A percentile compares a stretch with the other conserved stretches of the same genome.
phyloP scores from a whole-genome alignment of 78 protist species.

The Dictyostelium firmibasis region DNA sequence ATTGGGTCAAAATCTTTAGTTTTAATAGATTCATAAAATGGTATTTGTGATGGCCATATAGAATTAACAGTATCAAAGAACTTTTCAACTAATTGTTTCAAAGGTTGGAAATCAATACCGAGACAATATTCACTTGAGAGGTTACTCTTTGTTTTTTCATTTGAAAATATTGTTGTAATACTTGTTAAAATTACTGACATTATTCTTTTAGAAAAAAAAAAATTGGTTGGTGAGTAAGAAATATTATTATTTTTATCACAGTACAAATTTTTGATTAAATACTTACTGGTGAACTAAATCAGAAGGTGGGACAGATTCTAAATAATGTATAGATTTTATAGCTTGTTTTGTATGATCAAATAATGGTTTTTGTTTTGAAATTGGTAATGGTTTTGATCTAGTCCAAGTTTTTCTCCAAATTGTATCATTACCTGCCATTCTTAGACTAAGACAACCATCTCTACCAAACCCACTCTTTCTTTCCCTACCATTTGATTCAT shows the following conservation, averaged over 20 bases:
- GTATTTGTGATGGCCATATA: constrained; percentile 24
- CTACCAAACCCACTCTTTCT: constrained; percentile 23
- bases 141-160: constrained; percentile 15
- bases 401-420: constrained; percentile 64
- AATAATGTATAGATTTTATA: neutral
- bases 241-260: neutral
- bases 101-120: constrained; percentile 18
- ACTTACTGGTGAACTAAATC: constrained; percentile 63
- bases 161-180: constrained; percentile 40
- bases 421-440: constrained; percentile 37
- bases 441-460: constrained; percentile 36
- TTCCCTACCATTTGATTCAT: constrained; percentile 66
- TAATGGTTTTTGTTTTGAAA: constrained; percentile 37
- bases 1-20: constrained; percentile 42
- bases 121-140: constrained; percentile 64
- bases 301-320: constrained; percentile 11
- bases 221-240: neutral
- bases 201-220: neutral
- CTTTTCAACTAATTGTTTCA: constrained; percentile 26
- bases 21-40: constrained; percentile 27
- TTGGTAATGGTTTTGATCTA: constrained; percentile 15
- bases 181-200: constrained; percentile 33
- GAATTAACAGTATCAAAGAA: constrained; percentile 34
- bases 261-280: neutral
- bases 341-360: constrained; percentile 65